Evolutionary conservation across 345 rosid genomes (phyloP), one percentile per base, ranked within the genome.

Genomic region (Murraya paniculata): DNA sequence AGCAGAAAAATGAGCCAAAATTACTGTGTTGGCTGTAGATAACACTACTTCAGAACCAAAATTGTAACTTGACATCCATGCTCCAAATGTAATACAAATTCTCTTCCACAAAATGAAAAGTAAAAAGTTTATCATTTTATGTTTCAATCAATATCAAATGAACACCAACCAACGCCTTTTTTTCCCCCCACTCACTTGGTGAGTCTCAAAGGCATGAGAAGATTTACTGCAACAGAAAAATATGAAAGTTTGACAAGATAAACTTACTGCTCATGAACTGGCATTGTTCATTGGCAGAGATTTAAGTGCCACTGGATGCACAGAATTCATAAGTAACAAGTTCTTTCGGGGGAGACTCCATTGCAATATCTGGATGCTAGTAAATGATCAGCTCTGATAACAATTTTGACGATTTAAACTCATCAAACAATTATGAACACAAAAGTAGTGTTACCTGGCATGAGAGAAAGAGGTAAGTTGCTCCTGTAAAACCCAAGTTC

Each of bases 161-260:
- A 45, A 13, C 50, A 13, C 48, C 16, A 41, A 41, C 48, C 16
- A 1, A 10, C 48, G 11, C 14, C 4, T 4, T 33, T 33, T 33
- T n/a, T 58, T 0, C 4, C 3, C 2, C 3, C 2, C 9, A 0
- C 4, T 2, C 4, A 11, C 62, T 2, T 3, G 62, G 31, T 1
- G 31, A 60, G 28, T 7, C 64, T 60, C 31, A 25, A 60, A 28
- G 27, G 18, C 11, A 0, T 5, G 3, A 45, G 50, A 45, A 45
- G 50, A 13, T 45, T 45, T 45, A 45, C 13, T 45, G 50, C 18
- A 45, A 45, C 50, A 45, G 50, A 45, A 45, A 45, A 45, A 13
- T 45, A 41, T 3, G 13, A 0, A 45, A 45, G 18, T 4, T 45
- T 45, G 21, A 45, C 50, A 39, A 41, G 31, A 6, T 2, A 24